Conservation (phyloP, 345 rosid species). For the sweet orange (Citrus sinensis) region DVS_A1.0 CM039163.1:44229501-44230000, state of each 20-base stretch:
- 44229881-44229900: background rate
- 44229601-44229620: conserved; percentile 79
- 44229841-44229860: background rate
- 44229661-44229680: conserved; percentile 66
- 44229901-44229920: background rate
- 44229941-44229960: background rate
- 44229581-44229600: conserved; percentile 56
- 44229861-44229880: background rate
- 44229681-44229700: conserved; percentile 68
- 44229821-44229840: background rate
- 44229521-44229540: conserved; percentile 73
- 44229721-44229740: conserved; percentile 70
- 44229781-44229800: conserved; percentile 14
- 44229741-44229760: conserved; percentile 45
- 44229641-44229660: conserved; percentile 72
- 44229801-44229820: background rate
- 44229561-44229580: conserved; percentile 52
- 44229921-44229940: background rate
- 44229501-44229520: conserved; percentile 59
- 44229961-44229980: background rate
- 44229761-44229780: conserved; percentile 34
- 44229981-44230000: background rate
- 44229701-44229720: conserved; percentile 73
- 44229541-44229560: conserved; percentile 76
- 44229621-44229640: conserved; percentile 71